Conservation (phyloP, 257 asterid genomes). For the Solanum megistacrolobum region DNA sequence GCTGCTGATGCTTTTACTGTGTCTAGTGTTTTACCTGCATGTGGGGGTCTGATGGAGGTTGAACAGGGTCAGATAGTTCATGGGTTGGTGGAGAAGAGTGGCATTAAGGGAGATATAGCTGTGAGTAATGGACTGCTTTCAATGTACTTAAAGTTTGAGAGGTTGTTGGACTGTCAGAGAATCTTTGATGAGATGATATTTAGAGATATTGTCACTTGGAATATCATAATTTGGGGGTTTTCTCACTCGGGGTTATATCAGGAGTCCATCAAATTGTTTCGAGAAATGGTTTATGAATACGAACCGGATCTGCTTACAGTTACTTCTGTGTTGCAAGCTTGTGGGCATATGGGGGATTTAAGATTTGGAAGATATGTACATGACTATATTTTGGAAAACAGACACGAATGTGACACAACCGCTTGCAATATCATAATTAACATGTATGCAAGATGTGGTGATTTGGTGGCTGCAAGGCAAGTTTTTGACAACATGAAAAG, state of each 20-base stretch:
- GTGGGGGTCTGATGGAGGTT: conserved; percentile 50
- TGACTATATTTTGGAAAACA: conserved; percentile 44
- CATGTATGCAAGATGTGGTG: conserved; percentile 82
- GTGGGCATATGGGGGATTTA: conserved; percentile 54
- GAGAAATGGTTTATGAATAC: conserved; percentile 36
- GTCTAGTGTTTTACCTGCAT: conserved; percentile 45
- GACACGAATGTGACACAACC: conserved; percentile 37
- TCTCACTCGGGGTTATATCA: conserved; percentile 36
- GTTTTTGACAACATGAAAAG: conserved; percentile 50
- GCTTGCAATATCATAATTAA: conserved; percentile 45
- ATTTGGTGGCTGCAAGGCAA: conserved; percentile 34
- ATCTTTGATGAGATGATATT: conserved; percentile 48
- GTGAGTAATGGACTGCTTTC: conserved; percentile 57
- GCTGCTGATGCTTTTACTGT: conserved; percentile 47
- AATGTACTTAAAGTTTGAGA: conserved; percentile 59
- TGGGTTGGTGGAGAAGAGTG: conserved; percentile 56
- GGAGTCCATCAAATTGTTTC: conserved; percentile 43
- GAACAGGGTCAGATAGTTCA: conserved; percentile 52
- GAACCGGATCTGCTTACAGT: conserved; percentile 61
- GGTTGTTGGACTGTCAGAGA: conserved; percentile 26
- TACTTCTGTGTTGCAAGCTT: conserved; percentile 59
- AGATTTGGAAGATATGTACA: conserved; percentile 48
- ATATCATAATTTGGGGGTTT: conserved; percentile 61
- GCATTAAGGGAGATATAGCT: conserved; percentile 31
- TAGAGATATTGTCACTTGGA: conserved; percentile 66